Evolutionary conservation across 1,284 basidiomycete genomes (phyloP).

Genomic region (Moesziomyces sp.): DNA sequence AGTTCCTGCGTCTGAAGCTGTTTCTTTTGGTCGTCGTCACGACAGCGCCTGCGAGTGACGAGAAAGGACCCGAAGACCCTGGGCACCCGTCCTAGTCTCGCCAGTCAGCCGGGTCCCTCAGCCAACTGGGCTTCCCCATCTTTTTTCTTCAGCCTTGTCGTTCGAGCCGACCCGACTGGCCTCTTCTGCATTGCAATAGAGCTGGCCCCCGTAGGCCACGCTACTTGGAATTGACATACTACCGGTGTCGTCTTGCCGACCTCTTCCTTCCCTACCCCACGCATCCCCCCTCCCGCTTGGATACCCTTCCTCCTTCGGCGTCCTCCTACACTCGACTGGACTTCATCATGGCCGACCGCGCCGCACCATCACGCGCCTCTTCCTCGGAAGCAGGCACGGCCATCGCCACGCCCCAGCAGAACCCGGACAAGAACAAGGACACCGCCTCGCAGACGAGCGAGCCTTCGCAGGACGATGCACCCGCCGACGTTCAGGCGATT

Average conservation of each 20-base stretch:
- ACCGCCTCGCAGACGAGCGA: slow-evolving; percentile 11
- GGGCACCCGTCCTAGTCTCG: too few relatives aligned
- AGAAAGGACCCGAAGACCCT: background rate
- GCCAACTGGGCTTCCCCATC: background rate
- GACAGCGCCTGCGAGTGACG: background rate
- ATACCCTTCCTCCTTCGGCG: background rate
- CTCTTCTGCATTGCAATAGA: background rate
- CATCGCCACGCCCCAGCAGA: slow-evolving; percentile 10
- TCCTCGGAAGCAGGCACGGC: slow-evolving; percentile 32
- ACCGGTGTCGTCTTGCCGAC: too few relatives aligned
- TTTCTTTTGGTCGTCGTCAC: background rate
- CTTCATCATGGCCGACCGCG: slow-evolving; percentile 17
- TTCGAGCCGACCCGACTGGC: background rate
- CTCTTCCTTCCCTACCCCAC: background rate
- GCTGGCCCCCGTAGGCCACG: background rate
- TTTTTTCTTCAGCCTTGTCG: background rate
- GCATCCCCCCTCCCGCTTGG: background rate
- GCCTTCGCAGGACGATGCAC: slow-evolving; percentile 5
- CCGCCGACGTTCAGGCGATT: slow-evolving; percentile 34
- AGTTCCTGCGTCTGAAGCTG: background rate
- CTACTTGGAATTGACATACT: too few relatives aligned
- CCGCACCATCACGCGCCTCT: slow-evolving; percentile 9
- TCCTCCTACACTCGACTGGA: too few relatives aligned
- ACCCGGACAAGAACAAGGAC: slow-evolving; percentile 7
- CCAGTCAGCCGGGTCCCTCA: background rate